Conservation (phyloP, 2,329 filamentous ascomycete genomes). For the Stagonosporopsis vannaccii region DNA sequence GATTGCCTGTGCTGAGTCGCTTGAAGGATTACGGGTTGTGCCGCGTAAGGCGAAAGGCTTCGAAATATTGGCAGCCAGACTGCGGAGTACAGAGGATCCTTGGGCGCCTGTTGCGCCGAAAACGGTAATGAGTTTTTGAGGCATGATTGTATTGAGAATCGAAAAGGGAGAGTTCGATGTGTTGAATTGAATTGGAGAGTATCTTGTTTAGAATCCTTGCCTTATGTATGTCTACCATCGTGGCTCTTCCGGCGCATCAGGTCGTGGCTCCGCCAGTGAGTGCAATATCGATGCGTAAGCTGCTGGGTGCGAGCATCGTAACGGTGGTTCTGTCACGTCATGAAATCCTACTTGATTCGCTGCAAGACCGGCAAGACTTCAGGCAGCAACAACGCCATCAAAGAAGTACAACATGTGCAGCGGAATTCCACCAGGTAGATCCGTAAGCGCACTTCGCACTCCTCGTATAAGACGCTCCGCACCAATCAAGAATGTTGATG, state of each 20-base stretch:
- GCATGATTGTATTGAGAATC: not conserved
- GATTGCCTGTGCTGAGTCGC: conserved; percentile 57
- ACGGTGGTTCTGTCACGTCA: not conserved
- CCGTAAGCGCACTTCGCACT: not conserved
- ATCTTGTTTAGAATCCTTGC: not conserved
- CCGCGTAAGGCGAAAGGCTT: conserved; percentile 60
- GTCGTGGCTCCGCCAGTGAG: not conserved
- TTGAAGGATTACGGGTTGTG: conserved; percentile 62
- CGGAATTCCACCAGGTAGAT: not conserved
- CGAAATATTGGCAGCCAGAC: conserved; percentile 39
- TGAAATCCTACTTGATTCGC: not conserved
- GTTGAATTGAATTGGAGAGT: not conserved
- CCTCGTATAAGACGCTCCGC: not conserved
- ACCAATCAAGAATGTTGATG: not conserved
- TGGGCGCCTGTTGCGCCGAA: conserved; percentile 53
- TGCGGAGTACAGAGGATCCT: conserved; percentile 50
- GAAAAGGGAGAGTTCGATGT: not conserved
- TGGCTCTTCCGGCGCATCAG: not conserved
- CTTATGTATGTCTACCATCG: not conserved
- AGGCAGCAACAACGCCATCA: not conserved
- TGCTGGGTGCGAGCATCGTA: not conserved
- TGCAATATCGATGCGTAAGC: not conserved
- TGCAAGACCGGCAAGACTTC: not conserved
- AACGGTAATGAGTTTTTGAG: conserved; percentile 43
- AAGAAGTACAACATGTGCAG: not conserved